A percentile compares a stretch with the other conserved stretches of the same genome.
These are phyloP conservation scores for Papiliotrema flavescens DNA, from an alignment of 1,284 basidiomycete species.

Conservation along the genomic window DNA sequence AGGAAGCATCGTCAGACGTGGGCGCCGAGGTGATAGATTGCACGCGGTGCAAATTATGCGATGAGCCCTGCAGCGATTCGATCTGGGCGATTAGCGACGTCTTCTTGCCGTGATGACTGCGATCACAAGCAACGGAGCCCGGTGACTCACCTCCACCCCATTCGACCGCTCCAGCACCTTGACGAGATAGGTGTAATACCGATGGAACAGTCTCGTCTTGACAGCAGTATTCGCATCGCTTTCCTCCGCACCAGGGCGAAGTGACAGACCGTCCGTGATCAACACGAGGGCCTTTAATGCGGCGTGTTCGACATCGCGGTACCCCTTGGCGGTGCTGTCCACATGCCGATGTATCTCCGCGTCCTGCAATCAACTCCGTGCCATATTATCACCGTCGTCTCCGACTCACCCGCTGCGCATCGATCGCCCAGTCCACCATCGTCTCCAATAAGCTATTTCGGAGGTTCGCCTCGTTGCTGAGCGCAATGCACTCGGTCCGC, in stretches of 20 bases:
- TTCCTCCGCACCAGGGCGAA: slow-evolving; percentile 60
- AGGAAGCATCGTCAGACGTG: slow-evolving; percentile 6
- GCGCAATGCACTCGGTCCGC: slow-evolving; percentile 59
- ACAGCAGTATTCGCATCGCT: slow-evolving; percentile 66
- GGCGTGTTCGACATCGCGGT: slow-evolving; percentile 64
- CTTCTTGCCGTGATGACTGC: neutral
- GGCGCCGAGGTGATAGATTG: neutral
- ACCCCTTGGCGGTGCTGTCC: slow-evolving; percentile 14
- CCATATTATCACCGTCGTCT: neutral
- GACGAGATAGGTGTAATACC: slow-evolving; percentile 65
- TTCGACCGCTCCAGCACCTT: slow-evolving; percentile 58
- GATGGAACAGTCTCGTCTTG: slow-evolving; percentile 71
- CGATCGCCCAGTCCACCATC: slow-evolving; percentile 65
- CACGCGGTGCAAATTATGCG: neutral
- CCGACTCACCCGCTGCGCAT: slow-evolving; percentile 28
- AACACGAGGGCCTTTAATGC: slow-evolving; percentile 68
- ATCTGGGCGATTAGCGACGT: neutral
- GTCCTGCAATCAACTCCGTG: slow-evolving; percentile 10
- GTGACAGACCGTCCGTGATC: slow-evolving; percentile 68
- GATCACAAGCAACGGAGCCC: neutral
- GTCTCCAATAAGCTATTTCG: slow-evolving; percentile 71
- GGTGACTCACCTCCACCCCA: slow-evolving; percentile 11
- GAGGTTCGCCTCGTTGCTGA: slow-evolving; percentile 63
- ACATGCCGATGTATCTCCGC: slow-evolving; percentile 11
- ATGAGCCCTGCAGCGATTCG: slow-evolving; percentile 2